These are phyloP conservation scores for Pyrus communis DNA, from an alignment of 306 rosid genomes.

Conservation along the genomic window DNA sequence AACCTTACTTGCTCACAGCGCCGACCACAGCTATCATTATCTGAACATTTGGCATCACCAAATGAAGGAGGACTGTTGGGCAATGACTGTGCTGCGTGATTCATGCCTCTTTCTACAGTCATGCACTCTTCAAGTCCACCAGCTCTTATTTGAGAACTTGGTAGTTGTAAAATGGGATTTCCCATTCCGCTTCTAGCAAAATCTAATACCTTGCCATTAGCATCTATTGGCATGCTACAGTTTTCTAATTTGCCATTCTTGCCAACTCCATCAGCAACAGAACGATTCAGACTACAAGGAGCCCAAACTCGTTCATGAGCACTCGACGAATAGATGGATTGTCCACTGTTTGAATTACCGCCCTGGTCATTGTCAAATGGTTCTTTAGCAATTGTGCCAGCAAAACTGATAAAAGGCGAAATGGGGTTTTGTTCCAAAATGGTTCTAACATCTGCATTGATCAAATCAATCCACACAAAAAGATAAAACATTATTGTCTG, in stretches of 20 bases:
- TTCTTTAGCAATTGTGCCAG: constrained; percentile 7
- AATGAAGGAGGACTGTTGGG: constrained; percentile 56
- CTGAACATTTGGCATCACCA: constrained; percentile 65
- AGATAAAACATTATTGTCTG: neutral
- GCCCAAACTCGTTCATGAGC: constrained; percentile 1
- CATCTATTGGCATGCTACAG: constrained; percentile 3
- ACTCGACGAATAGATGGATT: constrained; percentile 6
- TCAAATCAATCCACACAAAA: neutral
- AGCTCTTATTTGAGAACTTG: constrained; percentile 13
- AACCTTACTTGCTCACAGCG: constrained; percentile 44
- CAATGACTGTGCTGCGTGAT: constrained; percentile 36
- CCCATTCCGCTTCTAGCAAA: constrained; percentile 1
- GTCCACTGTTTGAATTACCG: constrained; percentile 16
- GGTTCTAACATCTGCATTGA: constrained; percentile 34
- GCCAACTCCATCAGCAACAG: constrained; percentile 16
- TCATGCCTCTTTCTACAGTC: constrained; percentile 37
- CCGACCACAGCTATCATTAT: constrained; percentile 46
- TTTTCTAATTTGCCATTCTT: constrained; percentile 36
- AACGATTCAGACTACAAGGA: constrained; percentile 10
- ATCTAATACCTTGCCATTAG: constrained; percentile 17
- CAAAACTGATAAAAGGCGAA: constrained; percentile 9
- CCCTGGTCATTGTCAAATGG: constrained; percentile 1
- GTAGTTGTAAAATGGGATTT: constrained; percentile 11
- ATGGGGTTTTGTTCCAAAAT: constrained; percentile 25
- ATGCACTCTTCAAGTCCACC: constrained; percentile 18